A percentile compares a stretch with the other conserved stretches of the same genome.
phyloP scores from a whole-genome alignment of 2,329 filamentous ascomycete species.

The Saccharata proteae region DNA sequence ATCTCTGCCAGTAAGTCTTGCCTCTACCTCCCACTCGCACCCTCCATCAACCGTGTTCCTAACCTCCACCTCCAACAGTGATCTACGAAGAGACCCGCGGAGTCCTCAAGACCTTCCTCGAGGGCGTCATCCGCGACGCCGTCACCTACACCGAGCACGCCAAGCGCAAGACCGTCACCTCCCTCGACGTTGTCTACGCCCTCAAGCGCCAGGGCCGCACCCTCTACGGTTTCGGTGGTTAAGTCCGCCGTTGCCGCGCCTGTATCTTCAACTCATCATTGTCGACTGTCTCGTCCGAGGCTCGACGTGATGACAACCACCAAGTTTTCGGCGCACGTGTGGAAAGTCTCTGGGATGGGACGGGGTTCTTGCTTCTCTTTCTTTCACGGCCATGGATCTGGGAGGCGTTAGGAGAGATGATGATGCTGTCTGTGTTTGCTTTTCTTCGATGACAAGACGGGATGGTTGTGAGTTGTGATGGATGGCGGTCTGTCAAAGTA shows the following conservation, averaged over 20 bases:
- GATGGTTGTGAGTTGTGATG: too few relatives aligned
- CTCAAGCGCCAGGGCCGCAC: conserved; percentile 53
- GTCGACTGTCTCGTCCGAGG: too few relatives aligned
- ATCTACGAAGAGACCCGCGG: conserved; percentile 76
- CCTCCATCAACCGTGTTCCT: conserved; percentile 3
- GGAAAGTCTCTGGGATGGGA: too few relatives aligned
- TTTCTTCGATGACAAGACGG: too few relatives aligned
- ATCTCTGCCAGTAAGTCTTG: conserved; percentile 73
- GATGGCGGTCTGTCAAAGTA: too few relatives aligned
- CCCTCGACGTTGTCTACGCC: conserved; percentile 51
- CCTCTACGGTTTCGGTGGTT: conserved; percentile 59
- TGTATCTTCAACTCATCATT: conserved; percentile 25
- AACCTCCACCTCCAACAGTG: conserved; percentile 34
- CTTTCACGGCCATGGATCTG: too few relatives aligned
- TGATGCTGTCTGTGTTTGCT: too few relatives aligned
- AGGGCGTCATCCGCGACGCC: conserved; percentile 67
- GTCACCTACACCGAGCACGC: conserved; percentile 76
- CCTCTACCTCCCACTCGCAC: conserved; percentile 3
- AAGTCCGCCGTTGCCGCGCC: conserved; percentile 23
- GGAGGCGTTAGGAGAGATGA: too few relatives aligned
- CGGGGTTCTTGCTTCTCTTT: too few relatives aligned
- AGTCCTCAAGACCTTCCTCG: conserved; percentile 75
- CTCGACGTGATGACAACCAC: too few relatives aligned
- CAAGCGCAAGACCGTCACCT: conserved; percentile 63
- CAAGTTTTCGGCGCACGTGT: too few relatives aligned